These are phyloP conservation scores for Curvularia eragrostidis DNA, from an alignment of 2,329 filamentous ascomycete species.

Conservation along the genomic window DNA sequence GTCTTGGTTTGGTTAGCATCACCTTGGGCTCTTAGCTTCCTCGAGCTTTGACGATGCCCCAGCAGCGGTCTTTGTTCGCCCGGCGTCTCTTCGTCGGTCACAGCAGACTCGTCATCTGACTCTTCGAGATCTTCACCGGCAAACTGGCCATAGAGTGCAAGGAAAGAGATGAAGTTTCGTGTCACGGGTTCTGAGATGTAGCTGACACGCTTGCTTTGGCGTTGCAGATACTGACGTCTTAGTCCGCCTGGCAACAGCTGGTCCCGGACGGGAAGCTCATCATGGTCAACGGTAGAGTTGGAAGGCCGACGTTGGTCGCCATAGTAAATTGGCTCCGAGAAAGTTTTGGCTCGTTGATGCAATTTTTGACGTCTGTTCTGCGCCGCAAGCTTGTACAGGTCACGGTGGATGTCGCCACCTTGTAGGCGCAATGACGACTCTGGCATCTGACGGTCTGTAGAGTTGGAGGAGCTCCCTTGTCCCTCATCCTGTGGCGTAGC, in stretches of 20 bases:
- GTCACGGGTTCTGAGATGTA: slow-evolving; percentile 64
- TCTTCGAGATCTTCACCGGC: slow-evolving; percentile 73
- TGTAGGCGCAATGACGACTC: slow-evolving; percentile 75
- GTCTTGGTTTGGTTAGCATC: slow-evolving; percentile 74
- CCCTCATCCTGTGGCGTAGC: slow-evolving; percentile 32
- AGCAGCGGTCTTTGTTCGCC: slow-evolving; percentile 68
- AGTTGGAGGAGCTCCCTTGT: slow-evolving; percentile 33
- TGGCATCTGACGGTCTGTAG: slow-evolving; percentile 31
- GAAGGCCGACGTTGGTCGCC: slow-evolving; percentile 20
- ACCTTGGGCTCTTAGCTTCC: slow-evolving; percentile 57
- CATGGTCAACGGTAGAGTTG: slow-evolving; percentile 38
- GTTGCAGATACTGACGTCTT: slow-evolving; percentile 59
- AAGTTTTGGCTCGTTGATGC: slow-evolving; percentile 69
- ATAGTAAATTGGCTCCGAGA: slow-evolving; percentile 61
- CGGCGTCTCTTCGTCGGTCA: slow-evolving; percentile 61
- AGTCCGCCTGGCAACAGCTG: slow-evolving; percentile 61
- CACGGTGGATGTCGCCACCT: slow-evolving; percentile 79
- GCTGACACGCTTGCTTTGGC: slow-evolving; percentile 50
- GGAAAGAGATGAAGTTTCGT: slow-evolving; percentile 75
- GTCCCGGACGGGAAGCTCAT: slow-evolving; percentile 53
- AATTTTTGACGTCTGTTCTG: slow-evolving; percentile 55
- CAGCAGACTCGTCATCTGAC: slow-evolving; percentile 63
- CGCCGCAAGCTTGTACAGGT: slow-evolving; percentile 76
- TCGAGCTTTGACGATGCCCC: slow-evolving; percentile 61
- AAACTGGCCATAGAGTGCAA: slow-evolving; percentile 78